Conservation (phyloP, 345 rosid species). For the Euphorbia lathyris region DNA sequence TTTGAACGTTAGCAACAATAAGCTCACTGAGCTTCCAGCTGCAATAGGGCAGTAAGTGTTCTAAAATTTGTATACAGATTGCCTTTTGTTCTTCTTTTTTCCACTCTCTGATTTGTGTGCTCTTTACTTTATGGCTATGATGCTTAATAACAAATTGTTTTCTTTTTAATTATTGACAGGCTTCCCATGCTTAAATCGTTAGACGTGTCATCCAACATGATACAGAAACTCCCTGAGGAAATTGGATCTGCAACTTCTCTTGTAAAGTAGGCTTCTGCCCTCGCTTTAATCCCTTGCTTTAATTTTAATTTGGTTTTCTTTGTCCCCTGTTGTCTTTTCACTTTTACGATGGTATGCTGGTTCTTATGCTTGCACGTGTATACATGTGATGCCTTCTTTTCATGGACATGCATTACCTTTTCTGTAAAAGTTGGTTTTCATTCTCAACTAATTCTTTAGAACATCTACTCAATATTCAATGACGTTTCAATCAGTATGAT, state of each 20-base stretch:
- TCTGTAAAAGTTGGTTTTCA: not conserved
- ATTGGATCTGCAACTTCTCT: slow-evolving; percentile 79
- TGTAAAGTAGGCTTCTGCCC: slow-evolving; percentile 71
- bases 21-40: slow-evolving; percentile 63
- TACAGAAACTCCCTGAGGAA: slow-evolving; percentile 63
- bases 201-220: slow-evolving; percentile 71
- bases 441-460: not conserved
- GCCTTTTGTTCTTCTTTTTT: not conserved
- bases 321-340: not conserved
- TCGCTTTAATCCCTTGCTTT: no score
- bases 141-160: not conserved
- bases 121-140: not conserved
- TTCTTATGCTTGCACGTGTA: not conserved
- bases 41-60: slow-evolving; percentile 80
- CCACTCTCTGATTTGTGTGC: not conserved
- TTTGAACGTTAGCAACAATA: slow-evolving; percentile 79
- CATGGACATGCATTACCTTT: not conserved
- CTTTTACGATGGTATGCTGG: not conserved
- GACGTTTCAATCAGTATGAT: not conserved
- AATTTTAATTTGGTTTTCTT: not conserved
- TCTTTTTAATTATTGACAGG: slow-evolving; percentile 35
- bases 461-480: not conserved
- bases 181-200: slow-evolving; percentile 75
- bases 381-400: not conserved
- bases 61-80: not conserved